These are phyloP conservation scores for Oenanthe javanica DNA, from an alignment of 140 eudicot genomes.

Conservation along the genomic window DNA sequence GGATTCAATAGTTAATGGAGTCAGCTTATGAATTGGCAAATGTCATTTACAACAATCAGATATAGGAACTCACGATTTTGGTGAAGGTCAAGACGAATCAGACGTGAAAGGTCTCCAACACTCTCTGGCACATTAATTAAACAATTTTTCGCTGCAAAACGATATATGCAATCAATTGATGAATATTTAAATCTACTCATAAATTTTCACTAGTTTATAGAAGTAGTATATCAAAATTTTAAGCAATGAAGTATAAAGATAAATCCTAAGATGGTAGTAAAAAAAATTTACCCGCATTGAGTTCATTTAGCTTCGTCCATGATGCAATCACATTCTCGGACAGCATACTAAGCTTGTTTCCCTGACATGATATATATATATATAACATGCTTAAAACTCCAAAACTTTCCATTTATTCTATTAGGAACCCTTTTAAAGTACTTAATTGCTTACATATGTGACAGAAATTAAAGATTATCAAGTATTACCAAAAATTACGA, in stretches of 20 bases:
- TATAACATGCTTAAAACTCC: conserved; percentile 15
- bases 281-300: conserved; percentile 67
- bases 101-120: conserved; percentile 73
- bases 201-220: background rate
- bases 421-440: background rate
- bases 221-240: background rate
- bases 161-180: background rate
- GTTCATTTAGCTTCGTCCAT: conserved; percentile 78
- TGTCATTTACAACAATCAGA: background rate
- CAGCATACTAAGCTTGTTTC: conserved; percentile 61
- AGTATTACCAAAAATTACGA: background rate
- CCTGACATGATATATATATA: conserved; percentile 32
- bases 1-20: background rate
- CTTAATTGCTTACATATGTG: background rate
- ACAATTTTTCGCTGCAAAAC: conserved; percentile 62
- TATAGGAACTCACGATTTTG: conserved; percentile 65
- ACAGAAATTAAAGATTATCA: background rate
- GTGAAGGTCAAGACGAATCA: conserved; percentile 86
- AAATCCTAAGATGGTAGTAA: conserved; percentile 5
- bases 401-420: background rate
- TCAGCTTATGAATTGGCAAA: background rate
- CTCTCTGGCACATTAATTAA: conserved; percentile 63
- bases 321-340: conserved; percentile 60
- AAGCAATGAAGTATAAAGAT: background rate
- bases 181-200: background rate